Evolutionary conservation across 192 early-diverging fungal genomes (phyloP), one percentile per base, ranked within the genome.

Genomic region (Entomortierella beljakovae): DNA sequence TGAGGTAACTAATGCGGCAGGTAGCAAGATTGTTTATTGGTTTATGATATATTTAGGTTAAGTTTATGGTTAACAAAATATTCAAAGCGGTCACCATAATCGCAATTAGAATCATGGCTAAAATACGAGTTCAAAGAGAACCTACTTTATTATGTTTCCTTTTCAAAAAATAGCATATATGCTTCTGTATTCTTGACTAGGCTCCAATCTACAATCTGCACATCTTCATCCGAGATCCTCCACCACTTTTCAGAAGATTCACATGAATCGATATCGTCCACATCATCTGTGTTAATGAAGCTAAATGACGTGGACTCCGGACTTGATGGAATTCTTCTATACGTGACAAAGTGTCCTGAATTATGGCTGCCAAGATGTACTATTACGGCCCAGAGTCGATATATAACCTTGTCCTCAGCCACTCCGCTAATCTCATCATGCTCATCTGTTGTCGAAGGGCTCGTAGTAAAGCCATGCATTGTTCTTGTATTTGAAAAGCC

Each of bases 311-410:
- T 26, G 8, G 28, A 40, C 3, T 25, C 23, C 26, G 56, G 25
- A 48, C 13, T 31, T 60, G 63, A 57, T 11, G 66, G 61, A n/a
- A 91, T 87, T 3, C 90, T 80, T 25, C 97, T 87, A 73, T 96
- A 97, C 0, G 95, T 92, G 31, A 94, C 87, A 87, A 95, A 99
- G 62, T 99, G 97, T 8, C 97, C 97, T 3, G 88, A 91, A 42
- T 96, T 87, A 79, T 99, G 97, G 1, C 80, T 83, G 7, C 97
- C 97, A 28, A 88, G 83, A 70, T 99, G 97, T 2, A 96, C 84
- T 26, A 98, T 90, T 6, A 96, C 91, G 11, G 95, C 88, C 32
- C 80, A 85, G 18, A 98, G 82, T 11, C 87, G 87, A 70, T 97
- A 98, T 26, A 82, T 43, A 35, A 83, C 81, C 18, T 64, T 52